phyloP scores from a whole-genome alignment of 768 basidiomycete genomes.

The Lentinula aciculospora region DNA sequence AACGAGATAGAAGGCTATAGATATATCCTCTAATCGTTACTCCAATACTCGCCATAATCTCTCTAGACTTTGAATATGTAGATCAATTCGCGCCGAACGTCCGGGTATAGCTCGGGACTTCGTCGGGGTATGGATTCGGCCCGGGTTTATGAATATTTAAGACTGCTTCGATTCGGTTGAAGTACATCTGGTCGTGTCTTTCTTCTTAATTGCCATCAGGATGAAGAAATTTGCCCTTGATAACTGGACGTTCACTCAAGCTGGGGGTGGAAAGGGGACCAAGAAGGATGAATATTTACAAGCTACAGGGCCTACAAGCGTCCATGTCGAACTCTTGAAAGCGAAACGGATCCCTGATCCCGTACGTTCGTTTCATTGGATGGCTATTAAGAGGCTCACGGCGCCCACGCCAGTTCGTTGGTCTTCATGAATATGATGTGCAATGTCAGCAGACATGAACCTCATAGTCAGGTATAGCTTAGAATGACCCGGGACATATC shows the following conservation, averaged over 20 bases:
- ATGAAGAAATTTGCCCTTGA: conserved; percentile 5
- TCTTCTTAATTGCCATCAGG: background rate
- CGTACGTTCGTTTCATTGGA: conserved; percentile 32
- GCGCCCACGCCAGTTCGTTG: conserved; percentile 49
- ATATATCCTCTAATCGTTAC: conserved; percentile 34
- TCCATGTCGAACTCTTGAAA: conserved; percentile 82
- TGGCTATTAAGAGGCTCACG: background rate
- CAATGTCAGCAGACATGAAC: conserved; percentile 57
- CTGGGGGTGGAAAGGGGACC: conserved; percentile 55
- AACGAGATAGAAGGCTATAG: conserved; percentile 32
- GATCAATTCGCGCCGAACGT: background rate
- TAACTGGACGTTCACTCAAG: conserved; percentile 66
- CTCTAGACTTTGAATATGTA: background rate
- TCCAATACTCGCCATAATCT: background rate
- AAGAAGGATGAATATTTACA: conserved; percentile 65
- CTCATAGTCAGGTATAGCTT: background rate
- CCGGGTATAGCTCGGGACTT: background rate
- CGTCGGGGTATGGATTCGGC: background rate
- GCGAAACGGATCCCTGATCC: conserved; percentile 76
- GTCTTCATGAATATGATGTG: conserved; percentile 82
- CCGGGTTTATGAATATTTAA: background rate
- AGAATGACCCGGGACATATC: too few species aligned
- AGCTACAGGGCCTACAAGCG: conserved; percentile 73
- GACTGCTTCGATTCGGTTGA: background rate
- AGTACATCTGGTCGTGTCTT: background rate